phyloP scores from a whole-genome alignment of 306 rosid species.

The Mimosa pudica region DNA sequence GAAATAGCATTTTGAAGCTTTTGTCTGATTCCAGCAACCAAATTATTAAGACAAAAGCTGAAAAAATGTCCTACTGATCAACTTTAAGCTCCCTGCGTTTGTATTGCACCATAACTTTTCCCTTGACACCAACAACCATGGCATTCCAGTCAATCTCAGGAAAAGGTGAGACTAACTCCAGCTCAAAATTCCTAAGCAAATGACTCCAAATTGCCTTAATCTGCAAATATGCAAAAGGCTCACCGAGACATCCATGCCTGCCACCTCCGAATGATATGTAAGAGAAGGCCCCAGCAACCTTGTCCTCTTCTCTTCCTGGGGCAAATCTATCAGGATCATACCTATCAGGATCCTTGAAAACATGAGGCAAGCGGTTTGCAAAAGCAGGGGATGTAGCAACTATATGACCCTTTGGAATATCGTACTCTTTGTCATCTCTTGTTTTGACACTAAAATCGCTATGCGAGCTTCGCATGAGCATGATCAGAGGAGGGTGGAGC shows the following conservation, averaged over 20 bases:
- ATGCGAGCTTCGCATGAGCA: constrained; percentile 89
- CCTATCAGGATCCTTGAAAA: constrained; percentile 74
- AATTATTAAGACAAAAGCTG: constrained; percentile 17
- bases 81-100: constrained; percentile 71
- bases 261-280: constrained; percentile 97
- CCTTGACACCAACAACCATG: constrained; percentile 98
- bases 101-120: constrained; percentile 90
- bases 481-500: constrained; percentile 91
- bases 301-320: constrained; percentile 88
- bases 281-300: constrained; percentile 85
- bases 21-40: not conserved
- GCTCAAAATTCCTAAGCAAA: constrained; percentile 89
- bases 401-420: constrained; percentile 92
- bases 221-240: constrained; percentile 95
- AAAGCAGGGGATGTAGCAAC: constrained; percentile 94
- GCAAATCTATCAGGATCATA: constrained; percentile 82
- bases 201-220: constrained; percentile 95
- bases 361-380: constrained; percentile 80
- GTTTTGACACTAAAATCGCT: constrained; percentile 76
- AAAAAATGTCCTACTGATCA: constrained; percentile 35
- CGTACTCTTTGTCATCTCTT: constrained; percentile 75
- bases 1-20: not conserved
- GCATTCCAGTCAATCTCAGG: constrained; percentile 99
- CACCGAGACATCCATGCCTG: constrained; percentile 97
- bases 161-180: constrained; percentile 83